A percentile compares a stretch with the other conserved stretches of the same genome.
Conservation (phyloP, 2,329 filamentous ascomycete species). For the Clonostachys byssicola region DNA sequence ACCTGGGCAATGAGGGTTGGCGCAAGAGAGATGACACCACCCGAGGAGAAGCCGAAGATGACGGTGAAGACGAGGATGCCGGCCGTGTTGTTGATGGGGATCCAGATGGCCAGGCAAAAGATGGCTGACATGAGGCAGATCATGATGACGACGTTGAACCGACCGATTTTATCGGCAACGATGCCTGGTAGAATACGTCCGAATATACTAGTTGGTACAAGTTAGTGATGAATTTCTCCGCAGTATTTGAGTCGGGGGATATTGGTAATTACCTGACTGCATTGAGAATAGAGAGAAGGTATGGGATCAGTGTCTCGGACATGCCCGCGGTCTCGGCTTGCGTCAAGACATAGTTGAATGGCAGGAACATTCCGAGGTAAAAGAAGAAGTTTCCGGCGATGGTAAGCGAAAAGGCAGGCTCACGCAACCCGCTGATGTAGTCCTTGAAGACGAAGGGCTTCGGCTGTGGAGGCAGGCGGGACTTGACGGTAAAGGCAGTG, state of each 20-base stretch:
- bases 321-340: conserved; percentile 41
- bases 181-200: conserved; percentile 48
- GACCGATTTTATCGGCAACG: conserved; percentile 36
- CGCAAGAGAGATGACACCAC: conserved; percentile 59
- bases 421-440: conserved; percentile 39
- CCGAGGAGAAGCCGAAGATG: conserved; percentile 68
- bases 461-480: conserved; percentile 38
- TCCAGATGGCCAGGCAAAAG: conserved; percentile 42
- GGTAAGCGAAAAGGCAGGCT: conserved; percentile 37
- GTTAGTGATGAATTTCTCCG: neutral
- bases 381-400: conserved; percentile 46
- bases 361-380: conserved; percentile 50
- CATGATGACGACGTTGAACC: conserved; percentile 44
- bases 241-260: no score
- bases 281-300: conserved; percentile 54
- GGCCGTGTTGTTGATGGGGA: conserved; percentile 42
- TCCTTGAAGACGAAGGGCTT: conserved; percentile 38
- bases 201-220: conserved; percentile 28
- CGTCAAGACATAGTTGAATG: conserved; percentile 47
- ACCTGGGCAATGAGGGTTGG: conserved; percentile 68
- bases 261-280: conserved; percentile 33
- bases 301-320: conserved; percentile 31
- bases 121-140: conserved; percentile 44
- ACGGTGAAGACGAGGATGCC: conserved; percentile 60
- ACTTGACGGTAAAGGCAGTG: conserved; percentile 27